Base-by-base conservation (phyloP, 371 early-diverging fungal genomes). In the Mucor lusitanicus region DNA sequence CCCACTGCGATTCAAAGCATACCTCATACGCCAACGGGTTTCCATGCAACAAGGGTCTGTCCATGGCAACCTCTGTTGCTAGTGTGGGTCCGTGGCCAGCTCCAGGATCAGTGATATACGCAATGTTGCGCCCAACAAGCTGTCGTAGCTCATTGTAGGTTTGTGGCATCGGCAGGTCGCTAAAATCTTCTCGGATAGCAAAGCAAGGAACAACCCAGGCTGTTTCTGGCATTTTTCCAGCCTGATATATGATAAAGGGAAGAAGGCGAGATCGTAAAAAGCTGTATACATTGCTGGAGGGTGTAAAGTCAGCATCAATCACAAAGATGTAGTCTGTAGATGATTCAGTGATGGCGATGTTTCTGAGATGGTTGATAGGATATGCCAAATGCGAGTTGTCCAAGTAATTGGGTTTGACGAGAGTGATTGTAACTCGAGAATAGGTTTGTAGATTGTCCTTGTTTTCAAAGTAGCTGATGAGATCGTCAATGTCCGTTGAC, bases 1-100 rank as follows among this genome's bases (percentile, higher is more conserved):
- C 90, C 90, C 90, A 90, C 59, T 88, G 89, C 0, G 88, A 88
- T 63, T 88, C 90, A 69, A 80, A 90, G 59, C 90, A 90, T 8
- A 87, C 87, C 69, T 88, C 87, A 59, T 85, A 88, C 0, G 76
- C 80, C 0, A 82, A 69, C 6, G 37, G 69, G 54, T 61, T 65
- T 27, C 39, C 75, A 30, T 61, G 35, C 11, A 65, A 42, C 25
- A 74, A 70, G 19, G 46, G 72, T 37, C 59, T 72, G 4, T 67
- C 77, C 53, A 80, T 70, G 17, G 71, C 83, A 21, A 83, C 62
- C 27, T 80, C 69, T 6, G 62, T 57, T 0, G 77, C 83, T 23
- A 77, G 63, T 1, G 88, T 89, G 6, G 90, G 88, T 0, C 88
- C 88, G 67, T 88, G 88, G 0, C 90, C 89, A 32, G 85, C 78